These are phyloP conservation scores for Sporodiniella umbellata DNA, from an alignment of 371 early-diverging fungal species.

Conservation along the genomic window DNA sequence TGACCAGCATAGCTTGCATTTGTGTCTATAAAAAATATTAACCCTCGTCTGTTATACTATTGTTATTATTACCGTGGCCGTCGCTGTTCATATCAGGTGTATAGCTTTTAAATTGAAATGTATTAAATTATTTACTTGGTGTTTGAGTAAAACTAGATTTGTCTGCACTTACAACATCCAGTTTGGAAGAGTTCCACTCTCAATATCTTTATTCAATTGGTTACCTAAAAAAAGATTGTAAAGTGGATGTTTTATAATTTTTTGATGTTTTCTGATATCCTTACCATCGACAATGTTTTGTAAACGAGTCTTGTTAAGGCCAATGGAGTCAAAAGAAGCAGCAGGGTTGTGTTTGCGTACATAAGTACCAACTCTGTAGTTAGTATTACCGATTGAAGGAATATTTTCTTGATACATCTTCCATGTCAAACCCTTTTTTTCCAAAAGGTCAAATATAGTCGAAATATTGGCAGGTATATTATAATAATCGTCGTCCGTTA, in stretches of 20 bases:
- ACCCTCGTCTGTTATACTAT: too few species aligned
- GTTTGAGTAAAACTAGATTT: too few species aligned
- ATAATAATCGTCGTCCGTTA: constrained; percentile 17
- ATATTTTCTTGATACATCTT: constrained; percentile 54
- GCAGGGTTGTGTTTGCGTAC: constrained; percentile 52
- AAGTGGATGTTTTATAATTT: too few species aligned
- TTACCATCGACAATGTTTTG: constrained; percentile 38
- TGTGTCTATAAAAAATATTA: constrained; percentile 16
- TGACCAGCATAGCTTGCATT: constrained; percentile 27
- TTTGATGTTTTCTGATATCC: too few species aligned
- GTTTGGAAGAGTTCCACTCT: constrained; percentile 15
- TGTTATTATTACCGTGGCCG: constrained; percentile 13
- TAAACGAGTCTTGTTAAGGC: constrained; percentile 25
- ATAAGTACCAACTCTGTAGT: constrained; percentile 17
- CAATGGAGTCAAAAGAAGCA: constrained; percentile 42
- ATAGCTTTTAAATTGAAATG: too few species aligned
- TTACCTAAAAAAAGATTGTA: constrained; percentile 1
- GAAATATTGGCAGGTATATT: constrained; percentile 13
- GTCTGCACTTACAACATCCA: constrained; percentile 34
- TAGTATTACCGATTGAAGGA: constrained; percentile 41
- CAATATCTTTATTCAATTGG: constrained; percentile 21
- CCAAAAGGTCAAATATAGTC: constrained; percentile 54
- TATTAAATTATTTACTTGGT: too few species aligned
- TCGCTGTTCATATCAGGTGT: constrained; percentile 29
- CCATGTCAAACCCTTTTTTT: constrained; percentile 55